Evolutionary conservation across 352 stramenopile species (phyloP).

Genomic region (Globisporangium solare): DNA sequence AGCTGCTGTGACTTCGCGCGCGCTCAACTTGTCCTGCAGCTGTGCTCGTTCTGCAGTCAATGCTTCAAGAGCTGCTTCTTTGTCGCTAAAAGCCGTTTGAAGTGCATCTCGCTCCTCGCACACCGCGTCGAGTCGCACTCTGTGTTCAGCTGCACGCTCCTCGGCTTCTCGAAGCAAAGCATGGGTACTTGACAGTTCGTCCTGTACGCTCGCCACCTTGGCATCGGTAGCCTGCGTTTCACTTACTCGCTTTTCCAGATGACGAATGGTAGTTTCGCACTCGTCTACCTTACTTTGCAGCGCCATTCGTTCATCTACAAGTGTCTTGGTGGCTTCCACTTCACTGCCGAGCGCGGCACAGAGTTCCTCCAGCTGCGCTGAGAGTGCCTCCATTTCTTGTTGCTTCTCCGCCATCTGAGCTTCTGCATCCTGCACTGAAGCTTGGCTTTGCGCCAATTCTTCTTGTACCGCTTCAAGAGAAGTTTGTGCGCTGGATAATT

Average conservation of each 20-base stretch:
- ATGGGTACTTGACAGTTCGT: background rate
- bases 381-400: background rate
- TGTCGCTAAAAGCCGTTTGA: too few relatives aligned
- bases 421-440: background rate
- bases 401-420: background rate
- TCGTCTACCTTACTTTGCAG: constrained; percentile 1
- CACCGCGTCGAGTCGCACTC: background rate
- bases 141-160: background rate
- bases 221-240: background rate
- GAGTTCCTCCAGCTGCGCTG: too few relatives aligned
- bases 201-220: background rate
- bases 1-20: too few relatives aligned
- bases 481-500: background rate
- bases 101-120: background rate
- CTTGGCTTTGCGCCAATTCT: too few relatives aligned
- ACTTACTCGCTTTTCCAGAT: constrained; percentile 10
- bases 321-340: background rate
- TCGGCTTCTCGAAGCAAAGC: background rate
- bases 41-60: too few relatives aligned
- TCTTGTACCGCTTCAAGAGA: background rate
- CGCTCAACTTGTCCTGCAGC: too few relatives aligned
- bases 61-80: too few relatives aligned
- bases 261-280: background rate
- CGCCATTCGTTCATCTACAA: background rate
- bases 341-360: background rate